phyloP scores from a whole-genome alignment of 495 filamentous ascomycete species.

The Hypoxylon fragiforme region DNA sequence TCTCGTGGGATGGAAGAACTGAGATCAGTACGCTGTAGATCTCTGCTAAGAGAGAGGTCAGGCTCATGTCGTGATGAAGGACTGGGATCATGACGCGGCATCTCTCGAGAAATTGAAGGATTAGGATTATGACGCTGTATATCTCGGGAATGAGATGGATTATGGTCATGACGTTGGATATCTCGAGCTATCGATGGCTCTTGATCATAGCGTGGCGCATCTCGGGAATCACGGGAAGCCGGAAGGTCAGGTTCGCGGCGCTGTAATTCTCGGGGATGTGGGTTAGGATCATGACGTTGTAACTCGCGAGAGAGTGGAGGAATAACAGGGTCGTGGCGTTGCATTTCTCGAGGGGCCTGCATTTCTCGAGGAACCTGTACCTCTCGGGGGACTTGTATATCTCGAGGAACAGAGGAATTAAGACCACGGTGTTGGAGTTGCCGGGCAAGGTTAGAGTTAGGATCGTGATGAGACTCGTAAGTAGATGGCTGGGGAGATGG shows the following conservation, averaged over 20 bases:
- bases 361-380: background rate
- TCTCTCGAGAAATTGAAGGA: background rate
- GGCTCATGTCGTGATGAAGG: background rate
- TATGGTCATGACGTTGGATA: background rate
- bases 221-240: background rate
- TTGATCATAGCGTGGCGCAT: background rate
- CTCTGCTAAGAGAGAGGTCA: background rate
- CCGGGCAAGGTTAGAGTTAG: conserved; percentile 65
- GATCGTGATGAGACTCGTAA: conserved; percentile 87
- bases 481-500: conserved; percentile 69
- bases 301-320: conserved; percentile 49
- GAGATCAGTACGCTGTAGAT: background rate
- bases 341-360: conserved; percentile 4
- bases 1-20: conserved; percentile 2
- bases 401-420: conserved; percentile 11
- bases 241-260: background rate
- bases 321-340: conserved; percentile 16
- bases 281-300: conserved; percentile 52
- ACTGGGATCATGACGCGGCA: background rate
- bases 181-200: too few relatives aligned
- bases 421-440: conserved; percentile 22
- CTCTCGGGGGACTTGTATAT: conserved; percentile 1
- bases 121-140: background rate
- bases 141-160: too few relatives aligned
- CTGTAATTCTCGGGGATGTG: background rate